Conservation (phyloP, 306 rosid genomes). For the Erythrophleum fordii region DNA sequence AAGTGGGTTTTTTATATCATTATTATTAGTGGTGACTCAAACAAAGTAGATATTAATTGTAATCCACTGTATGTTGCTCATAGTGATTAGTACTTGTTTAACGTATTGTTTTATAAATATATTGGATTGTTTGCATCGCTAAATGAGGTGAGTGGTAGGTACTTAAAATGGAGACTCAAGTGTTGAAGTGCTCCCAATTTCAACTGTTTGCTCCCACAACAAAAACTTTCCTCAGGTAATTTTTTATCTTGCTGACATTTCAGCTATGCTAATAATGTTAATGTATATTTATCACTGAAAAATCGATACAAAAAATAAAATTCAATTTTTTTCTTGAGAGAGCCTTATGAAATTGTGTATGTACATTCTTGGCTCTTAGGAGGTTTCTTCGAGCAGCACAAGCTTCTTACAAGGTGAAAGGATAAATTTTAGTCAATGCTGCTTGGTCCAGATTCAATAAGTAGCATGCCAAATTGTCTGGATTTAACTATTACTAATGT, state of each 20-base stretch:
- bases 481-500: conserved; percentile 34
- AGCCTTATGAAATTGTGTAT: conserved; percentile 32
- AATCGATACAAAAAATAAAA: not conserved
- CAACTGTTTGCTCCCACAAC: conserved; percentile 70
- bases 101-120: not conserved
- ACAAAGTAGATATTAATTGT: not conserved
- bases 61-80: not conserved
- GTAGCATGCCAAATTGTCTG: conserved; percentile 25
- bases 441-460: conserved; percentile 21
- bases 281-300: not conserved
- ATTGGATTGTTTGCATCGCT: conserved; percentile 30
- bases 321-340: not conserved
- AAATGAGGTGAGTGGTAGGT: conserved; percentile 53
- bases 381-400: conserved; percentile 93
- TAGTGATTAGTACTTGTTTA: not conserved
- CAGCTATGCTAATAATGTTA: not conserved
- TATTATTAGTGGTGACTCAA: not conserved
- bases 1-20: conserved; percentile 1
- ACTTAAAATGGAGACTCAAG: conserved; percentile 63
- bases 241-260: not conserved
- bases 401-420: conserved; percentile 75
- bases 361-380: conserved; percentile 58
- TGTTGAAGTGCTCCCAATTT: conserved; percentile 55
- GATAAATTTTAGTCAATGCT: conserved; percentile 24
- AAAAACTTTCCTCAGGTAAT: conserved; percentile 71